A percentile compares a stretch with the other conserved stretches of the same genome.
These are phyloP conservation scores for Daldinia caldariorum DNA, from an alignment of 495 filamentous ascomycete species.

Conservation along the genomic window DNA sequence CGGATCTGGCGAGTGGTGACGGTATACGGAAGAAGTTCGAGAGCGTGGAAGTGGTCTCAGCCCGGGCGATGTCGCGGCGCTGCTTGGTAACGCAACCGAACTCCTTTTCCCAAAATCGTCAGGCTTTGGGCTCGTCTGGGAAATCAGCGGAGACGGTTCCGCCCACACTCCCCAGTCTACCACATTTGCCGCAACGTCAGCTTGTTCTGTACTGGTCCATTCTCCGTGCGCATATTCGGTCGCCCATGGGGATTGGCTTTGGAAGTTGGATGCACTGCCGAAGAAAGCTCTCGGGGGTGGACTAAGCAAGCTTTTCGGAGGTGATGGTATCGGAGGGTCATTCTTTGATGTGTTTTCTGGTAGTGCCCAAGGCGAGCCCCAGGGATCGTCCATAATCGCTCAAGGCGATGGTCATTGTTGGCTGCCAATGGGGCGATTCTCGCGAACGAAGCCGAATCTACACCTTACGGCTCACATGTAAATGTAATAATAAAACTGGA, in stretches of 20 bases:
- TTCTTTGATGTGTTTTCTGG: conserved; percentile 46
- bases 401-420: conserved; percentile 41
- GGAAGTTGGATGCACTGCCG: conserved; percentile 47
- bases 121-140: conserved; percentile 48
- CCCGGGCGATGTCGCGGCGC: conserved; percentile 46
- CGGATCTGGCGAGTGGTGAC: conserved; percentile 63
- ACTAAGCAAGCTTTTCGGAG: conserved; percentile 52
- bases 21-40: conserved; percentile 50
- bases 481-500: conserved; percentile 15
- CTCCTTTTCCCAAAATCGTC: conserved; percentile 47
- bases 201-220: conserved; percentile 48
- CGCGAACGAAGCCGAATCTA: not conserved
- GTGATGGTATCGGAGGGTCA: conserved; percentile 46
- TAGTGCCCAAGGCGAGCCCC: conserved; percentile 62
- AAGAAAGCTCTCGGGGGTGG: conserved; percentile 59
- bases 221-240: conserved; percentile 56
- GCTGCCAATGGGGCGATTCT: conserved; percentile 27
- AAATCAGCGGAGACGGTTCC: conserved; percentile 47
- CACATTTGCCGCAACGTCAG: conserved; percentile 37
- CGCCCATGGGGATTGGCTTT: conserved; percentile 58
- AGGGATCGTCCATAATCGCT: conserved; percentile 66
- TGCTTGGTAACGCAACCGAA: conserved; percentile 55
- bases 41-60: conserved; percentile 45
- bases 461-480: conserved; percentile 7
- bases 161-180: conserved; percentile 53